phyloP scores from a whole-genome alignment of 768 basidiomycete species.

The Antrodiella citrinella region DNA sequence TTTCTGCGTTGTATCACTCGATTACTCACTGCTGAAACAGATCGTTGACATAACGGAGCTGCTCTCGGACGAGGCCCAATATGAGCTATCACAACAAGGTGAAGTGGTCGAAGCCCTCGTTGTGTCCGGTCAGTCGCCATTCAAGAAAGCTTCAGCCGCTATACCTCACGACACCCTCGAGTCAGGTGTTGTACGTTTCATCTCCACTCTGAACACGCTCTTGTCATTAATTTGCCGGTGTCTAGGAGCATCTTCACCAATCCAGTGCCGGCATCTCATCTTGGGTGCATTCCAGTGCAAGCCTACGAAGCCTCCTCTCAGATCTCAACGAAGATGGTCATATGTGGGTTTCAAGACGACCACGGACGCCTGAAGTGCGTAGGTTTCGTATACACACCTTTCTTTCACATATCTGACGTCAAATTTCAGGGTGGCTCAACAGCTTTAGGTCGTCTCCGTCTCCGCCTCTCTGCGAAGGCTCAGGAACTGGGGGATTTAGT shows the following conservation, averaged over 20 bases:
- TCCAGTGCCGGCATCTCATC: neutral
- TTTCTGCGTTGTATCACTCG: conserved; percentile 1
- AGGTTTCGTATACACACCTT: too few relatives aligned
- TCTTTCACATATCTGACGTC: too few relatives aligned
- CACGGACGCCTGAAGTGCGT: conserved; percentile 42
- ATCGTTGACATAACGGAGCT: conserved; percentile 16
- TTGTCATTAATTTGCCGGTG: neutral
- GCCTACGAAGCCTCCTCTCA: conserved; percentile 1
- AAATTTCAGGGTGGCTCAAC: conserved; percentile 75
- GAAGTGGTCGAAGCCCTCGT: conserved; percentile 16
- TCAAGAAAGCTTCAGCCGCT: conserved; percentile 3
- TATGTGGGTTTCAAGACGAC: conserved; percentile 49
- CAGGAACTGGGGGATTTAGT: conserved; percentile 50
- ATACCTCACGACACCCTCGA: conserved; percentile 1
- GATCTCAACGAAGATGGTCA: conserved; percentile 9
- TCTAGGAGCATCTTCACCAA: neutral
- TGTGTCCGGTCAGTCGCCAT: neutral
- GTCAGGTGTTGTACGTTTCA: conserved; percentile 5
- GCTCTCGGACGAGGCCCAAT: conserved; percentile 9
- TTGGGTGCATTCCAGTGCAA: neutral
- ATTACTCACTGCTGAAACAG: conserved; percentile 6
- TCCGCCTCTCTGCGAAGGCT: conserved; percentile 59
- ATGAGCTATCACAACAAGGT: conserved; percentile 6
- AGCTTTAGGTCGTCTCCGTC: conserved; percentile 61
- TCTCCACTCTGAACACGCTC: neutral